Evolutionary conservation across 768 basidiomycete genomes (phyloP), one percentile per base, ranked within the genome.

Genomic region (Russula abietina): DNA sequence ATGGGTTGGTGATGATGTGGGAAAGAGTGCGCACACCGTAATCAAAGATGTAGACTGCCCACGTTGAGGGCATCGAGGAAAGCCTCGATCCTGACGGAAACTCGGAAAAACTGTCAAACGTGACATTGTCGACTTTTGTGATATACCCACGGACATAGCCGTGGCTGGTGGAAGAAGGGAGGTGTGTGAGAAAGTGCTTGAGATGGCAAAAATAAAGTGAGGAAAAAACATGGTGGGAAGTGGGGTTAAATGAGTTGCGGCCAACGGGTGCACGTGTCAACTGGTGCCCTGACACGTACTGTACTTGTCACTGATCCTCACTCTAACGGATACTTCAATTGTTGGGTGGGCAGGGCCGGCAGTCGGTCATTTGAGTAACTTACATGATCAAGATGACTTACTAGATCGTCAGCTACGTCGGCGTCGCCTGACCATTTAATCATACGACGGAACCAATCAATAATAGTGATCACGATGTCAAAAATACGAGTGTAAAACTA

Each of bases 11-110:
- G n/a, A n/a, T 19, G 17, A 41, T 6, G 43, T 45, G 9, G 43
- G 22, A 26, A 14, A n/a, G 48, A 45, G 70, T 73, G 3, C 76
- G 76, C 11, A 76, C 75, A 43, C 81, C 81, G 59, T 81, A 82
- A 64, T 81, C 81, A 62, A 82, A 82, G 38, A 79, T 73, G 67
- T 82, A 82, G 6, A 80, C 68, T 1, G n/a, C 60, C 67, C 61
- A 82, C 68, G 8, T 66, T 59, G 2, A 82, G 70, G 1, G 71
- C 72, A 53, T 79, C 74, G 39, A 79, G 70, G 69, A 81, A 81
- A 2, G 70, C 69, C 26, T 71, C 72, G 61, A 79, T 72, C n/a
- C 79, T 79, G 54, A 69, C 61, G 1, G 75, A n/a, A n/a, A n/a
- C n/a, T n/a, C n/a, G n/a, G n/a, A 69, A 14, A 82, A 66, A 48